Conservation (phyloP, 345 rosid species). For the Bruguiera gymnorhiza region DNA sequence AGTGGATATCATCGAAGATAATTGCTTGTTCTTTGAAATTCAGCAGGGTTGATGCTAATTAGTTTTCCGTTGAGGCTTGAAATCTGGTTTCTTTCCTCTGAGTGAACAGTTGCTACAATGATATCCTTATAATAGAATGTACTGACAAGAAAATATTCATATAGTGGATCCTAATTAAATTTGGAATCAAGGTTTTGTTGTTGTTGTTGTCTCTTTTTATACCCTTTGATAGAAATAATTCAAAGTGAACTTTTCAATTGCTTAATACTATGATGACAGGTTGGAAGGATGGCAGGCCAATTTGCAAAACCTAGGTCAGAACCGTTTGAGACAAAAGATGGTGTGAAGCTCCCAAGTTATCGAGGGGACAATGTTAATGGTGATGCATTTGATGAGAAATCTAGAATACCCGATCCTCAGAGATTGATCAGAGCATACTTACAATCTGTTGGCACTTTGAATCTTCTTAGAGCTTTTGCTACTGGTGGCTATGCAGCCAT, state of each 20-base stretch:
- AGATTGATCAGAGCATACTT: constrained; percentile 59
- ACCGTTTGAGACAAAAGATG: constrained; percentile 48
- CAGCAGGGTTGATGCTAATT: too few species aligned
- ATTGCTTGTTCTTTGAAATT: too few species aligned
- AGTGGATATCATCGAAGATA: too few species aligned
- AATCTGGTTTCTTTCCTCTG: too few species aligned
- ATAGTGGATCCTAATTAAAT: too few species aligned
- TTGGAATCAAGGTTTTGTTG: too few species aligned
- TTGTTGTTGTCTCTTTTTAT: background rate
- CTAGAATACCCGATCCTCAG: constrained; percentile 64
- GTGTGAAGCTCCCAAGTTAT: constrained; percentile 62
- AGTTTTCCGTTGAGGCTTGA: too few species aligned
- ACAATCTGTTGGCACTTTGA: constrained; percentile 59
- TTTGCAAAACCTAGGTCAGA: constrained; percentile 71
- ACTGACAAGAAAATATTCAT: too few species aligned
- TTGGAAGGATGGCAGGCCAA: constrained; percentile 74
- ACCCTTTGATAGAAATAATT: background rate
- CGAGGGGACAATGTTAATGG: constrained; percentile 62
- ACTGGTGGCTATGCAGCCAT: constrained; percentile 76
- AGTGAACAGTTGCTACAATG: too few species aligned
- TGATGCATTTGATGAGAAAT: constrained; percentile 63
- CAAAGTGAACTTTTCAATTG: background rate
- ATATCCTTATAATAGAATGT: too few species aligned
- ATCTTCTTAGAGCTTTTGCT: constrained; percentile 63
- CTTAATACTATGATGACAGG: constrained; percentile 15